phyloP scores from a whole-genome alignment of 2,329 filamentous ascomycete genomes.

The Chrysosphaeria jannelii region DNA sequence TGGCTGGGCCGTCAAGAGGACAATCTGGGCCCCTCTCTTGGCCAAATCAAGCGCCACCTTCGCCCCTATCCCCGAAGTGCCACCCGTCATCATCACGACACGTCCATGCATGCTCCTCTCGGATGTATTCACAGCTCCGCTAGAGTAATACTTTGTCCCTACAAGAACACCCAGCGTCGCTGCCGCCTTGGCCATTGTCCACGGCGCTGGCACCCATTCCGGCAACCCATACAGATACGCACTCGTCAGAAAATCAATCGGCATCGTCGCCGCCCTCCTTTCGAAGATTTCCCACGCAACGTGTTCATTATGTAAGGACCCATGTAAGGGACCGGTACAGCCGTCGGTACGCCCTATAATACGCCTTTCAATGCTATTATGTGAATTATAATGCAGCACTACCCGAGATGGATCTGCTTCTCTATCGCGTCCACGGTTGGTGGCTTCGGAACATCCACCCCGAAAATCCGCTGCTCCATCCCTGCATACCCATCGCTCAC shows the following conservation, averaged over 20 bases:
- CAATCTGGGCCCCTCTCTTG: constrained; percentile 56
- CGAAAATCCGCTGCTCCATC: constrained; percentile 23
- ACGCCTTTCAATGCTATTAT: neutral
- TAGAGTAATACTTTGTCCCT: constrained; percentile 41
- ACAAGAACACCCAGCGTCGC: constrained; percentile 11
- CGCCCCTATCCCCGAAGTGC: constrained; percentile 77
- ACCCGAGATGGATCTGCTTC: too few species aligned
- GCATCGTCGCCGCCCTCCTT: constrained; percentile 16
- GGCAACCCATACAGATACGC: constrained; percentile 18
- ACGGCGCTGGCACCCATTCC: constrained; percentile 14
- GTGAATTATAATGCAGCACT: constrained; percentile 2
- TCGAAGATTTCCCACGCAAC: neutral
- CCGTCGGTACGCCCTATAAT: neutral
- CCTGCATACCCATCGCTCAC: constrained; percentile 73
- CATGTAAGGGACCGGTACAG: neutral
- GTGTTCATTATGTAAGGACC: neutral
- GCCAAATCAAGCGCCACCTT: constrained; percentile 47
- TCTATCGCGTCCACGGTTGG: constrained; percentile 17
- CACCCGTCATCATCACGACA: constrained; percentile 78
- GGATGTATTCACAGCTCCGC: constrained; percentile 40
- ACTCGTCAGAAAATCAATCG: constrained; percentile 19
- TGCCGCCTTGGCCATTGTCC: constrained; percentile 12
- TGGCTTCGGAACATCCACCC: constrained; percentile 19
- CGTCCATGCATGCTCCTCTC: constrained; percentile 79
- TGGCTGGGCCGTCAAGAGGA: constrained; percentile 62